Conservation (phyloP, 2,329 filamentous ascomycete species). For the Cucurbitaria berberidis region DNA sequence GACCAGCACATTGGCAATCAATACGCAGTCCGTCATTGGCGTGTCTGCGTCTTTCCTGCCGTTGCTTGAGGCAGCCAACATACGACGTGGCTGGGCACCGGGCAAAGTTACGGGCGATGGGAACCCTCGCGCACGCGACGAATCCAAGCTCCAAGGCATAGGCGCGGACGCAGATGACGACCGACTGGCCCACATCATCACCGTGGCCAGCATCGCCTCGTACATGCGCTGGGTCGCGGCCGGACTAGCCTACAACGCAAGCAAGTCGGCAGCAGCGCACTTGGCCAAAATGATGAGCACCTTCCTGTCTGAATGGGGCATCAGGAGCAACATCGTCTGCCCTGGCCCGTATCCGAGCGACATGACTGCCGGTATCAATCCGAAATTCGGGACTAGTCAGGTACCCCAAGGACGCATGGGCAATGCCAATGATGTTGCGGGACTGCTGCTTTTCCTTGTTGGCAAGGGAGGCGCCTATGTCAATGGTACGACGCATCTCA, state of each 20-base stretch:
- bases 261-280: slow-evolving; percentile 53
- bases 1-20: slow-evolving; percentile 50
- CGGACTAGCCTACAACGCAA: slow-evolving; percentile 53
- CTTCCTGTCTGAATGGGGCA: slow-evolving; percentile 53
- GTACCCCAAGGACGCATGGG: slow-evolving; percentile 52
- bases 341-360: slow-evolving; percentile 55
- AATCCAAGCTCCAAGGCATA: slow-evolving; percentile 17
- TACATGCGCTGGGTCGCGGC: slow-evolving; percentile 48
- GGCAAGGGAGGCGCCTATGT: slow-evolving; percentile 59
- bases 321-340: slow-evolving; percentile 55
- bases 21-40: slow-evolving; percentile 53
- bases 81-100: slow-evolving; percentile 47
- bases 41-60: slow-evolving; percentile 55
- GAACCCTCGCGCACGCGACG: slow-evolving; percentile 32
- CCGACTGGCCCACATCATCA: slow-evolving; percentile 56
- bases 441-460: slow-evolving; percentile 58
- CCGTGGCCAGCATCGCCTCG: slow-evolving; percentile 51
- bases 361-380: slow-evolving; percentile 46
- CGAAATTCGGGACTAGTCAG: slow-evolving; percentile 41
- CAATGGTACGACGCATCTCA: slow-evolving; percentile 60
- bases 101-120: slow-evolving; percentile 41
- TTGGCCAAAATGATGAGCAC: slow-evolving; percentile 54
- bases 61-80: slow-evolving; percentile 53
- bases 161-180: slow-evolving; percentile 41
- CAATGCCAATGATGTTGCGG: slow-evolving; percentile 55